These are phyloP conservation scores for Paxillus involutus DNA, from an alignment of 768 basidiomycete species.

Conservation along the genomic window DNA sequence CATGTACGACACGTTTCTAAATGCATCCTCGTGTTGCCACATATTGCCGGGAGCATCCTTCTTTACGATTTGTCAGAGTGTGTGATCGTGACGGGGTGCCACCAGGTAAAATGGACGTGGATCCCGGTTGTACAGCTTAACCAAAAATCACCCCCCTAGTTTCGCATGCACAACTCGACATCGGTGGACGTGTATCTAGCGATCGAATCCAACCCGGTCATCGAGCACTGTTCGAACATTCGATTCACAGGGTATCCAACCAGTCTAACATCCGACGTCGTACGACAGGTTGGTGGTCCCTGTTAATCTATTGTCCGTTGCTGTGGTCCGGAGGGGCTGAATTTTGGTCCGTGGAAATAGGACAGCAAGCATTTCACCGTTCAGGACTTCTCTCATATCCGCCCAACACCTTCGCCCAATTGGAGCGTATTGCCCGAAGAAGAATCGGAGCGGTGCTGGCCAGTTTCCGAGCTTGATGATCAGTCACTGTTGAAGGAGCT, in stretches of 20 bases:
- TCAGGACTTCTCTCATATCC: constrained; percentile 86
- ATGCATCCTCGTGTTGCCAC: constrained; percentile 65
- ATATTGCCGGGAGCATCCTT: constrained; percentile 68
- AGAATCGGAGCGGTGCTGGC: constrained; percentile 20
- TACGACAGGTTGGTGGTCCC: constrained; percentile 14
- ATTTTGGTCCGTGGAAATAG: constrained; percentile 12
- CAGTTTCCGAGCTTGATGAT: constrained; percentile 16
- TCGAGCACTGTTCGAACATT: constrained; percentile 69
- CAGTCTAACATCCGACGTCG: not conserved
- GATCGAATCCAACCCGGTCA: constrained; percentile 71
- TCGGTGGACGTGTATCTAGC: constrained; percentile 65
- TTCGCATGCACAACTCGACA: constrained; percentile 81
- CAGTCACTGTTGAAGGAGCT: constrained; percentile 16
- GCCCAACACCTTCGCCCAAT: constrained; percentile 74
- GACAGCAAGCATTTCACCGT: constrained; percentile 47
- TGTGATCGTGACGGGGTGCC: constrained; percentile 69
- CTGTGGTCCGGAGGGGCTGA: not conserved
- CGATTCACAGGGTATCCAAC: constrained; percentile 65
- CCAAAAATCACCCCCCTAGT: constrained; percentile 43
- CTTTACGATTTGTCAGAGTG: constrained; percentile 64
- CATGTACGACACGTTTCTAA: constrained; percentile 53
- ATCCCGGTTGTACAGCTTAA: not conserved
- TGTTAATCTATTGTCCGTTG: not conserved
- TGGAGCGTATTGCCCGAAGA: constrained; percentile 41
- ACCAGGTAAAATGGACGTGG: constrained; percentile 56